Evolutionary conservation across 352 stramenopile genomes (phyloP).

Genomic region (Phytophthora lateralis): DNA sequence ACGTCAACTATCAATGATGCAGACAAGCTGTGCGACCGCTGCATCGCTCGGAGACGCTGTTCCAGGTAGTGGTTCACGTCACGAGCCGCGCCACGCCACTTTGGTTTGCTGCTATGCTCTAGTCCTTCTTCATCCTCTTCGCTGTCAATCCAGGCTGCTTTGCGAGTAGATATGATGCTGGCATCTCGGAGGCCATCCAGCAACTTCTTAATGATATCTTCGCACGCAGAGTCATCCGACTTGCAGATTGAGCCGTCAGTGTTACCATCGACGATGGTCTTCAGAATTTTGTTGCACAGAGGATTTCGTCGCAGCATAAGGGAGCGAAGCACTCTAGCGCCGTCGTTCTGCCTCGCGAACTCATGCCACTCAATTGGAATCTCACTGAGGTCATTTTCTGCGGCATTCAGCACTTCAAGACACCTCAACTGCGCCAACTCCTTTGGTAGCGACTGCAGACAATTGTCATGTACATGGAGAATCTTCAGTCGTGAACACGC

Average conservation of each 20-base stretch:
- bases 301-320: slow-evolving; percentile 59
- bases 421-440: slow-evolving; percentile 32
- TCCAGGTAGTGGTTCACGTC: slow-evolving; percentile 57
- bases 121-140: slow-evolving; percentile 27
- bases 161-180: slow-evolving; percentile 15
- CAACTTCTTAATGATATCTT: slow-evolving; percentile 56
- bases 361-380: slow-evolving; percentile 57
- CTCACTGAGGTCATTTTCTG: slow-evolving; percentile 47
- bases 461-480: slow-evolving; percentile 61
- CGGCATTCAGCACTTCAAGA: slow-evolving; percentile 51
- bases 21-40: neutral
- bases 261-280: slow-evolving; percentile 35
- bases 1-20: slow-evolving; percentile 28
- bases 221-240: slow-evolving; percentile 39
- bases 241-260: slow-evolving; percentile 15
- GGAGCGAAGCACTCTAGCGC: slow-evolving; percentile 39
- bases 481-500: slow-evolving; percentile 38
- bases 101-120: slow-evolving; percentile 5
- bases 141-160: slow-evolving; percentile 28
- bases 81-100: slow-evolving; percentile 55
- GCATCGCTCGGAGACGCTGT: slow-evolving; percentile 34
- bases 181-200: slow-evolving; percentile 50
- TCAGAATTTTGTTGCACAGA: slow-evolving; percentile 33
- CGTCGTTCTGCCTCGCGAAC: slow-evolving; percentile 41
- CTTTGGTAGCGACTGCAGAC: slow-evolving; percentile 35